Base-by-base conservation (phyloP, 345 rosid genomes). In the Limnanthes douglasii region DNA sequence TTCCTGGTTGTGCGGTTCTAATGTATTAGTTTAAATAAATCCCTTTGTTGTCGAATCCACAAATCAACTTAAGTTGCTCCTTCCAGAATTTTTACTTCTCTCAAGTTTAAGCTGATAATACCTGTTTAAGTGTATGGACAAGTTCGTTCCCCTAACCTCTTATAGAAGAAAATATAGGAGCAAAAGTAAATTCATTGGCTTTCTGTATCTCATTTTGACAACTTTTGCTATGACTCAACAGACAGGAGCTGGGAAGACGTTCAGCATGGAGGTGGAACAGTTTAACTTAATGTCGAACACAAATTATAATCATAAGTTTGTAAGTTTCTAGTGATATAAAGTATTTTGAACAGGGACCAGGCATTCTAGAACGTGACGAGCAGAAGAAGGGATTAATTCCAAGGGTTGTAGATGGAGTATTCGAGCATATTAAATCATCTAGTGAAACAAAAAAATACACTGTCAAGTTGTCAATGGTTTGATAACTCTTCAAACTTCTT, bases 191-290 rank as follows among this genome's bases (percentile, higher is more conserved):
- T 55, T 14, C 14, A 39, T 41, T 34, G 19, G 25, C 5, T 17
- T 13, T 32, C 31, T 25, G 21, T 48, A 13, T 45, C 13, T 23
- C 16, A 16, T 21, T 22, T 22, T 33, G 21, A 33, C 17, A 15
- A 28, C 15, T 4, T 39, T 51, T 29, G 31, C 25, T 16, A 11
- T 4, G 6, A 34, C 36, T 27, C 22, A 41, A 45, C 85, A 75
- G 97, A 86, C 97, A 10, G 94, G 94, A 45, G 97, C 94, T 21
- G 94, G 85, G 51, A 82, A 86, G 77, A 86, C 94, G 5, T 78
- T 66, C 37, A 64, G 73, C 63, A 82, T 78, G 77, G 94, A 86
- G 94, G 94, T 82, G 34, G 43, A 35, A 11, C 21, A 8, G 34
- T 37, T 22, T 18, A 6, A 20, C 24, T 35, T 33, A 11, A 30